Base-by-base conservation (phyloP, 768 basidiomycete species). In the Amylocystis lapponica region DNA sequence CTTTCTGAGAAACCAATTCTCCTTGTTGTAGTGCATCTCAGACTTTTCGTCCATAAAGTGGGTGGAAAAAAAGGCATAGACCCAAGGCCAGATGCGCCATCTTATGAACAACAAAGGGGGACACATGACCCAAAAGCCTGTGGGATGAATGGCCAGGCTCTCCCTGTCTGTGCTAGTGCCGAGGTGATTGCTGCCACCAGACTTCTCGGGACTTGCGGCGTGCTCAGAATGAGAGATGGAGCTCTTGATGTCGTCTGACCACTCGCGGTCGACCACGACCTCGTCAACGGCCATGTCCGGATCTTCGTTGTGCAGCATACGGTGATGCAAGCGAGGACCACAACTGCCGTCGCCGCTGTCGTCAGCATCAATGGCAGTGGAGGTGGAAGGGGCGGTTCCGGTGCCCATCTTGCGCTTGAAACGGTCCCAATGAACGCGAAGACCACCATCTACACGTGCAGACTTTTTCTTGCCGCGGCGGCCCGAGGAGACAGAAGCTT, bases 1-100 rank as follows among this genome's bases (percentile, higher is more conserved):
- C 61, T 86, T 87, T 47, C 74, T 74, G 20, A 79, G 68, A 53
- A 78, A 84, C 86, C 86, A 88, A 39, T 69, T 76, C 63, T 90
- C 87, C 70, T 80, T 68, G 38, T 47, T 61, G 57, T 72, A 78
- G 19, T 71, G 65, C 39, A 56, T 56, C 57, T 78, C 78, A 48
- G 70, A 66, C 67, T 76, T 54, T 62, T 74, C 68, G 53, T 86
- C 83, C 19, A 62, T 39, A 57, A 87, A 88, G 20, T 67, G 69
- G 19, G 78, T 72, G 27, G 61, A 67, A 58, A 86, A 86, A 50
- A 86, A 78, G 31, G 73, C 69, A 53, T 72, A 54, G 6, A 79
- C 52, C 7, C 66, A 58, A 2, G 79, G 78, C 74, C 75, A 82
- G 11, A 75, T 45, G 39, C 76, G 69, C 73, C 76, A 82, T 27